Base-by-base conservation (phyloP, 2,329 filamentous ascomycete genomes). In the Madurella mycetomatis region DNA sequence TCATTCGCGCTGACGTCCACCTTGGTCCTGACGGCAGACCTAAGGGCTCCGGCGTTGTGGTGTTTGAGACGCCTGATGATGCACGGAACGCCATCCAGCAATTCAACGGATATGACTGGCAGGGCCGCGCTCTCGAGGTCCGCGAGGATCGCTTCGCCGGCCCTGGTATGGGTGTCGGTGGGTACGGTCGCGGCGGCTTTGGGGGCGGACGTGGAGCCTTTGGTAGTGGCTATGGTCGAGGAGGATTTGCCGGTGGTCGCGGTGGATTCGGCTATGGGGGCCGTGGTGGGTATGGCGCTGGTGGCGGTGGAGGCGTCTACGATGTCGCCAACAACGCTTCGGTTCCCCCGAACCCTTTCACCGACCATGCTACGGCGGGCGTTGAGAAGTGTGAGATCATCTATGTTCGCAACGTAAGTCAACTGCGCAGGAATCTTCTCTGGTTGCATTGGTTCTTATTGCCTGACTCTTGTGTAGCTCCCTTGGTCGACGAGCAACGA, bases 401-500 rank as follows among this genome's bases (percentile, higher is more conserved):
- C 71, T 96, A 95, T 68, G 94, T 97, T 61, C 92, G 92, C 76
- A 99, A 99, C 70, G 91, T 96, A 76, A 85, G 91, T 81, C 11
- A 17, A 11, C 25, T 11, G 31, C 9, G 19, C 9, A 32, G 8
- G 13, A 25, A 16, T 15, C 40, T 40, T 1, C 34, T 18, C 12
- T 45, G 2, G n/a, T 25, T 43, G 17, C 30, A 16, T 37, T 19
- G n/a, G 34, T 39, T 34, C 46, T 16, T 59, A 67, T 53, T 66
- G 54, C 42, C 62, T 66, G 58, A 66, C 15, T 37, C 4, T 49
- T 37, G 47, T 45, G 41, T 65, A 96, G 92, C 83, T 99, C 60
- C 94, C 94, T 12, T 99, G 94, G 94, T 97, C 94, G 30, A 99
- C 94, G 15, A 96, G 92, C 77, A 97, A 99, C 68, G 94, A 99